Base-by-base conservation (phyloP, 352 stramenopile species). In the Phytophthora sp. region DNA sequence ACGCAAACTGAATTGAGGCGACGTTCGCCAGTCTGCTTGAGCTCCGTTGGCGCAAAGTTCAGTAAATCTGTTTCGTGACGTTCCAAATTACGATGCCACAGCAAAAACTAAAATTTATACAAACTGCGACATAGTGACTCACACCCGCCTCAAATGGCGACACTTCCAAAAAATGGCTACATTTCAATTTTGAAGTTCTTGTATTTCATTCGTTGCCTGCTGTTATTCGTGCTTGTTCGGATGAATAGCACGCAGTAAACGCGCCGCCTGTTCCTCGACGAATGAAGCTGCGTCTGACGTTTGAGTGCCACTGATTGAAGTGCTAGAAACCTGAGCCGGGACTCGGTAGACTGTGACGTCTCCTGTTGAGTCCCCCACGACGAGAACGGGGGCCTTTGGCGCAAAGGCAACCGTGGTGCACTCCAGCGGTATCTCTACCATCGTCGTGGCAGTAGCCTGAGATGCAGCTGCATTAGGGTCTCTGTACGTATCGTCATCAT, bases 281-380 rank as follows among this genome's bases (percentile, higher is more conserved):
- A 62, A 72, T 41, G 71, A 59, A 29, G 42, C 51, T 16, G 74
- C 55, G n/a, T 74, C 67, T 1, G 41, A 30, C 1, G 31, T 52
- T 38, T 38, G 53, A 11, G 36, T 16, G 12, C 18, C 53, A 29
- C 7, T 30, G 35, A 15, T 38, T 50, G n/a, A 23, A 53, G 16
- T 76, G 65, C 8, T 76, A 52, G 56, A 81, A 13, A 57, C 35
- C 61, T 72, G 69, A 8, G 74, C 66, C 0, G 78, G 79, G 2
- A 94, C 79, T 47, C 87, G 79, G 38, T 93, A 94, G 2, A 94
- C 82, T 0, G 79, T 89, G 13, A 94, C 84, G 18, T 92, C 77
- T 8, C 87, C 86, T 7, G 73, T 89, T 8, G 82, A 89, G 57
- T 95, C 87, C 27, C 87, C 86, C 4, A 93, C 84, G 4, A 94